Evolutionary conservation across 2,329 filamentous ascomycete species (phyloP), one percentile per base, ranked within the genome.

Genomic region (Sporothrix pallida): DNA sequence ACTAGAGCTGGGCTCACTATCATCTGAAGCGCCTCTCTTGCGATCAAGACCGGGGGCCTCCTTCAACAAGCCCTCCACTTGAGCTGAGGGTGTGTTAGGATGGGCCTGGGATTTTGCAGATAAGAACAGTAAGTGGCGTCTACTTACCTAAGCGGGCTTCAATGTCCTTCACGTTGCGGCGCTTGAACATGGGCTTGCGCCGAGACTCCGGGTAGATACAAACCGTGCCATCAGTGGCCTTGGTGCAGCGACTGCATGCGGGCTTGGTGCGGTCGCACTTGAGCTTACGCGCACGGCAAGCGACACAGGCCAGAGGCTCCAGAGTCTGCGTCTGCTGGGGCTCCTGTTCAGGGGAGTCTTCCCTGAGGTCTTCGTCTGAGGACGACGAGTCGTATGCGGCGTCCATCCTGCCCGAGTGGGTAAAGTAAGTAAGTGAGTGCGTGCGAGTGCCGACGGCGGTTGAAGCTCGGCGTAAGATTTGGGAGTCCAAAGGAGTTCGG

Each of bases 131-230:
- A n/a, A 50, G 56, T 20, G 8, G 15, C 31, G 31, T 37, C 31
- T 7, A 72, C 70, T 85, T 89, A 96, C 93, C 92, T 80, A 98
- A 84, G 79, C 95, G 89, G 76, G 93, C 93, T 82, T 98, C 95
- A 73, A 98, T 85, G 80, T 96, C 92, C 83, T 93, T 96, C 75
- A 97, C 95, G 81, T 97, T 97, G 77, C 93, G 91, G 79, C 94
- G 87, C 84, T 97, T 97, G 23, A 93, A 92, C 4, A 93, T 92
- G 72, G 93, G 93, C 84, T 97, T 97, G 83, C 93, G 91, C 79
- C 94, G 88, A 73, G 94, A 92, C 83, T 97, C 93, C 75, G 97
- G 95, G 81, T 97, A 98, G 73, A 92, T 87, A 82, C 95, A 98
- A 71, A 93, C 91, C 80, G 91, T 90, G 26, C 70, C 72, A 12